Base-by-base conservation (phyloP, 495 filamentous ascomycete genomes). In the Annulohypoxylon moriforme region DNA sequence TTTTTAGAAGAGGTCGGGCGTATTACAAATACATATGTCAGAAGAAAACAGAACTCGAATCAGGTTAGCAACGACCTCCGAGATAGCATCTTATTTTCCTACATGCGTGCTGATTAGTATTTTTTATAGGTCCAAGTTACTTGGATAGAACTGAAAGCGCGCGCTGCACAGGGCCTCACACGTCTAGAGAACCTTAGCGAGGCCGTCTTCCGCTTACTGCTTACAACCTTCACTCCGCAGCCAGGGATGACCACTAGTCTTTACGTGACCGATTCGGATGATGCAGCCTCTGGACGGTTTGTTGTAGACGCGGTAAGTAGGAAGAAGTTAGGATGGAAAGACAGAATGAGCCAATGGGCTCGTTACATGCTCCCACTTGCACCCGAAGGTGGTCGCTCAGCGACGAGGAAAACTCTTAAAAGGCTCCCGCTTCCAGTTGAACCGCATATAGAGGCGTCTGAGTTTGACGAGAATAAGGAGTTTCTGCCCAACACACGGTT, bases 11-110 rank as follows among this genome's bases (percentile, higher is more conserved):
- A 84, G 60, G 59, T 85, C 16, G 81, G 76, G 5, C 78, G 75
- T 7, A 67, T 86, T 20, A 85, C 83, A 11, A 83, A 84, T 62
- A 76, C 80, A 3, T 36, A 81, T 20, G 71, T 84, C n/a, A 69
- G 70, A 24, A 53, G 62, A 10, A 74, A 72, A 29, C 24, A 72
- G 0, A 64, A 58, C 5, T 56, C 56, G 18, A 68, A 66, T 52
- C 49, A 64, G 65, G 79, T 83, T 42, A 68, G 68, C 44, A 14
- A 31, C 38, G 1, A 59, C 1, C 25, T 20, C 10, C 27, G 11
- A 27, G 16, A 33, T 4, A 16, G 20, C 29, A 49, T 14, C 24
- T 29, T 11, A 14, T 33, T 18, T 18, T 24, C 24, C 9, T 52
- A n/a, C 31, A 31, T 34, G 1, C 20, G 16, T 64, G 42, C 73